These are phyloP conservation scores for Myxozyma neotropica DNA, from an alignment of 805 yeast genomes.

Conservation along the genomic window DNA sequence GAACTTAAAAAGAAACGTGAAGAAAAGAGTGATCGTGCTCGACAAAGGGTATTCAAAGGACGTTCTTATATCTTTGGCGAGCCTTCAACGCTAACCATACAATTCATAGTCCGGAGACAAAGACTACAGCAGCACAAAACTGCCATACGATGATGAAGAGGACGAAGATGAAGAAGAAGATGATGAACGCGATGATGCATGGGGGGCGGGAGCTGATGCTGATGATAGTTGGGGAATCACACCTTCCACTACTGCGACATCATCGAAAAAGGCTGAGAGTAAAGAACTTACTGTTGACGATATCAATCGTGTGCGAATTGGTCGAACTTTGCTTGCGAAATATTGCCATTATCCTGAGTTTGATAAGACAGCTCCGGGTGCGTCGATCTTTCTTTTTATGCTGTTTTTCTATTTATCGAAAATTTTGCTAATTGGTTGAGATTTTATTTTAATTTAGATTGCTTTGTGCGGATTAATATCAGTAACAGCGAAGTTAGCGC, in stretches of 20 bases:
- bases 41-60: slow-evolving; percentile 14
- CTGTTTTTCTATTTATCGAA: neutral
- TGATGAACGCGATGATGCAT: slow-evolving; percentile 52
- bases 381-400: too few relatives aligned
- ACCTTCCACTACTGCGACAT: neutral
- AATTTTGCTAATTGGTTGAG: neutral
- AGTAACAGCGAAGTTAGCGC: slow-evolving; percentile 53
- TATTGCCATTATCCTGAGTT: slow-evolving; percentile 84
- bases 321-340: slow-evolving; percentile 73
- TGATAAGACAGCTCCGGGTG: slow-evolving; percentile 63
- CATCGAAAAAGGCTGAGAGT: neutral
- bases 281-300: slow-evolving; percentile 60
- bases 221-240: slow-evolving; percentile 41
- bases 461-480: slow-evolving; percentile 81
- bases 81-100: neutral
- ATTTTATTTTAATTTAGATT: slow-evolving; percentile 34
- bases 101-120: slow-evolving; percentile 43
- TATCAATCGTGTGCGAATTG: slow-evolving; percentile 71
- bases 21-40: slow-evolving; percentile 45
- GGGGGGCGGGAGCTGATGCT: slow-evolving; percentile 41
- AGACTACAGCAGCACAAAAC: slow-evolving; percentile 46
- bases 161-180: slow-evolving; percentile 50
- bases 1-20: slow-evolving; percentile 78
- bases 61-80: neutral
- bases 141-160: slow-evolving; percentile 48